Evolutionary conservation across 177 flowering plant genomes (phyloP).

Genomic region (Vitis hybrid): DNA sequence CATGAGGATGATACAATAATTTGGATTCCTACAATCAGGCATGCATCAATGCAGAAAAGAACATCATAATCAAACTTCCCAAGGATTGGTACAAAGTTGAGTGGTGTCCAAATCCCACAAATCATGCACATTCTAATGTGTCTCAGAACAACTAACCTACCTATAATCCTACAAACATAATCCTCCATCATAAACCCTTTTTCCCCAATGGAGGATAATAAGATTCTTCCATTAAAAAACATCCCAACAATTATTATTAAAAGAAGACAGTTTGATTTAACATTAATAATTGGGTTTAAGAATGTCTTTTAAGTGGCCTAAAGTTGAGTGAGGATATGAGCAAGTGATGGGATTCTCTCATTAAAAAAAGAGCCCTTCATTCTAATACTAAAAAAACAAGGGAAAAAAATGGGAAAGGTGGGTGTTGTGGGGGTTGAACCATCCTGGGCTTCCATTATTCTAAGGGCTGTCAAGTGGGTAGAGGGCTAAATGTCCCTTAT

Average conservation of each 20-base stretch:
- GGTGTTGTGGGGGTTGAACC: slow-evolving; percentile 2
- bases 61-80: neutral
- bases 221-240: slow-evolving; percentile 1
- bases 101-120: slow-evolving; percentile 7
- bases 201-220: slow-evolving; percentile 11
- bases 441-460: slow-evolving; percentile 19
- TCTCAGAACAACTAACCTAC: slow-evolving; percentile 24
- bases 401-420: neutral
- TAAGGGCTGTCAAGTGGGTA: slow-evolving; percentile 32
- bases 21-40: slow-evolving; percentile 1
- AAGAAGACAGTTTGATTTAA: slow-evolving; percentile 2
- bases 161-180: neutral
- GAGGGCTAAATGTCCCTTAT: slow-evolving; percentile 26
- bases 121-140: slow-evolving; percentile 5
- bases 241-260: neutral
- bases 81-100: slow-evolving; percentile 11
- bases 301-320: slow-evolving; percentile 9
- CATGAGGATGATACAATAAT: neutral
- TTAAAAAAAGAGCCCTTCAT: neutral
- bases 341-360: slow-evolving; percentile 17
- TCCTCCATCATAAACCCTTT: neutral
- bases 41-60: neutral
- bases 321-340: slow-evolving; percentile 1
- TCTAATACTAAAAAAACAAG: neutral
- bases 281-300: neutral